These are phyloP conservation scores for Aspergillus steynii DNA, from an alignment of 495 filamentous ascomycete genomes.

Conservation along the genomic window DNA sequence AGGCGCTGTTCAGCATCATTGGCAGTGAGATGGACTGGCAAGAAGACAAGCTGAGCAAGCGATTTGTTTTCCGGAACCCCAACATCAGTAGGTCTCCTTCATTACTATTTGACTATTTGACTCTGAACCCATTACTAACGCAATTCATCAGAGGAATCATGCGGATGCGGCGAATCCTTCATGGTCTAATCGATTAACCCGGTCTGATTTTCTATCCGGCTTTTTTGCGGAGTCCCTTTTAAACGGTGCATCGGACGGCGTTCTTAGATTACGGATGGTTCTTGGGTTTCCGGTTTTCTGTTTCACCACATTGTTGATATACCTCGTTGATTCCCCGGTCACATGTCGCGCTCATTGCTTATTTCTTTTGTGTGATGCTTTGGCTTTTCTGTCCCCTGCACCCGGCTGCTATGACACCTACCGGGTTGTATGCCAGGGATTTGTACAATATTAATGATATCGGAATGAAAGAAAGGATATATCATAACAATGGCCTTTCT, in stretches of 20 bases:
- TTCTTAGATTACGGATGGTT: constrained; percentile 25
- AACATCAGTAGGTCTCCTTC: constrained; percentile 82
- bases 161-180: constrained; percentile 96
- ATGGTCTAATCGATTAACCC: constrained; percentile 61
- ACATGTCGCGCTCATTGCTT: constrained; percentile 16
- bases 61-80: constrained; percentile 94
- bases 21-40: constrained; percentile 99
- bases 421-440: background rate
- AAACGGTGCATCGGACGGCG: constrained; percentile 46
- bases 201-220: constrained; percentile 15
- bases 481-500: background rate
- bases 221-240: constrained; percentile 25
- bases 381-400: constrained; percentile 13
- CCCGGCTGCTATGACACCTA: background rate
- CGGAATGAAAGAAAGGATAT: background rate
- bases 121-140: constrained; percentile 34
- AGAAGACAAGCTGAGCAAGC: constrained; percentile 85
- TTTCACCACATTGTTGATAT: constrained; percentile 26
- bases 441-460: constrained; percentile 1
- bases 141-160: constrained; percentile 76
- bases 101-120: background rate
- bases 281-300: constrained; percentile 14
- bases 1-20: constrained; percentile 95
- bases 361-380: constrained; percentile 12
- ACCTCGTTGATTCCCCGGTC: constrained; percentile 40